Percentiles rank a stretch among this genome's conserved stretches.
Evolutionary conservation across 352 stramenopile species (phyloP).

Genomic region (Phytophthora kernoviae): DNA sequence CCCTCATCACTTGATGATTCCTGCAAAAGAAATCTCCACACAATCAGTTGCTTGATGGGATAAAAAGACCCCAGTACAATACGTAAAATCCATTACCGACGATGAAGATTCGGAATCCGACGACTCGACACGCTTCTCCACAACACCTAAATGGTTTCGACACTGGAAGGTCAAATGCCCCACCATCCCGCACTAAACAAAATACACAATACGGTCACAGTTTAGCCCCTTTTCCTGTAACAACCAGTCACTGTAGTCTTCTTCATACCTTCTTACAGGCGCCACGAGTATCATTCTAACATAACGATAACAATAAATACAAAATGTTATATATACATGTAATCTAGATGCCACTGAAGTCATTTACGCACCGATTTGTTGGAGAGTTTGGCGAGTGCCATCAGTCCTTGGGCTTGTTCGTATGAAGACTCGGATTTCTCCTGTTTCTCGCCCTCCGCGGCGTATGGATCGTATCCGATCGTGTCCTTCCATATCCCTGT

Average conservation of each 20-base stretch:
- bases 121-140: constrained; percentile 40
- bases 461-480: constrained; percentile 97
- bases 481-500: constrained; percentile 97
- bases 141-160: constrained; percentile 71
- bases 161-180: constrained; percentile 93
- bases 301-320: constrained; percentile 4
- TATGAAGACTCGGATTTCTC: constrained; percentile 71
- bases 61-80: constrained; percentile 2
- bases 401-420: constrained; percentile 92
- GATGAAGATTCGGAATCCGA: constrained; percentile 40
- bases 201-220: constrained; percentile 8
- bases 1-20: constrained; percentile 61
- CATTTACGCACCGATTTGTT: constrained; percentile 92
- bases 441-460: constrained; percentile 63
- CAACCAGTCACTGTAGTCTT: background rate
- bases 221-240: no score
- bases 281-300: constrained; percentile 72
- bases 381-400: constrained; percentile 94
- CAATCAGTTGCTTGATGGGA: constrained; percentile 13
- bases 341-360: no score
- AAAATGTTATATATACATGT: no score
- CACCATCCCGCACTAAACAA: constrained; percentile 81
- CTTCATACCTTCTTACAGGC: constrained; percentile 80
- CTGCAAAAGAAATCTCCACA: constrained; percentile 11
- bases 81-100: constrained; percentile 30